Evolutionary conservation across 2,329 filamentous ascomycete species (phyloP), one percentile per base, ranked within the genome.

Genomic region (Nothophaeocryptopus gaeumannii): DNA sequence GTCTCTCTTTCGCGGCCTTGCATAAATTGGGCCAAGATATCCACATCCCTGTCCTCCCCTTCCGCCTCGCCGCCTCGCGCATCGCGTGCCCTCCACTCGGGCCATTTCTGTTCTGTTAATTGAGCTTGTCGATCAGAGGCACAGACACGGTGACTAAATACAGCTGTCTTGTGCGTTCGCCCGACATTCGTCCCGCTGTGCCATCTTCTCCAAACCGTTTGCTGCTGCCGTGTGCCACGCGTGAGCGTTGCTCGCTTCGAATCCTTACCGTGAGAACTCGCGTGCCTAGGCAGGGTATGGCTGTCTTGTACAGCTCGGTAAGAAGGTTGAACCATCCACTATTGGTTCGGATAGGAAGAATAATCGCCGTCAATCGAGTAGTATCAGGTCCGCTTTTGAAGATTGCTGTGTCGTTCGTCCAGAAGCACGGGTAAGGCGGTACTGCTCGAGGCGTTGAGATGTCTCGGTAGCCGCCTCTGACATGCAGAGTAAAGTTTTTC

Each of bases 391-490:
- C 20, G 20, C 20, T 26, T 3, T 4, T 8, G n/a, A 41, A 12
- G 26, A 31, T 31, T 14, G 9, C 30, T 26, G 20, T 26, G 7
- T 26, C 20, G 20, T 26, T 26, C 20, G 20, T 26, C 20, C 20
- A 26, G 7, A 26, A 26, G 20, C 20, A n/a, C 30, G 39, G 39
- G 36, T 16, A 15, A 8, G 10, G 14, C 13, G 20, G 20, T 16
- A n/a, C 40, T 32, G 40, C 12, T 43, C 20, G 20, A 26, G 20
- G 20, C 20, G 20, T 26, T 26, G 20, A 26, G 39, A 31, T 30
- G 40, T 43, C 40, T 43, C 31, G 31, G 31, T 35, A 43, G 31
- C 30, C 40, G 40, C 40, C 40, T 32, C 30, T 14, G 14, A 34
- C 15, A 43, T 32, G 40, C 31, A 43, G 15, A 32, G 33, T 43